A percentile compares a stretch with the other conserved stretches of the same genome.
These are phyloP conservation scores for Geotrichum macrosporum DNA, from an alignment of 1,139 yeast species.

Conservation along the genomic window DNA sequence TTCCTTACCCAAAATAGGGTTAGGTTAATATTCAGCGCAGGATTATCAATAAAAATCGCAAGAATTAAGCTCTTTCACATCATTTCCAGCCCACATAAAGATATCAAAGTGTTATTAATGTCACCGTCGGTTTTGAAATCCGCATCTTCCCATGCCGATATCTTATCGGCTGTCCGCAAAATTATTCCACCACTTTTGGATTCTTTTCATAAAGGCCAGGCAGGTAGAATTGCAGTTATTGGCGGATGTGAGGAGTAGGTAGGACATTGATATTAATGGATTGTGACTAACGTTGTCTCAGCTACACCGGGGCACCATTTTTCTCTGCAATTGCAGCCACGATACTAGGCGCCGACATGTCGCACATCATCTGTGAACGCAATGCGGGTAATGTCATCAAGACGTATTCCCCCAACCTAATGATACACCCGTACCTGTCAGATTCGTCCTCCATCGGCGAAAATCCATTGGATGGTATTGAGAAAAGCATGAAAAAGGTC, in stretches of 20 bases:
- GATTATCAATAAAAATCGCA: no score
- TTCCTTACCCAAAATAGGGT: no score
- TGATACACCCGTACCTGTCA: slow-evolving; percentile 88
- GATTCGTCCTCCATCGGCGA: slow-evolving; percentile 31
- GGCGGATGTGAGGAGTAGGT: slow-evolving; percentile 86
- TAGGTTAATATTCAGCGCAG: no score
- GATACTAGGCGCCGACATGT: slow-evolving; percentile 78
- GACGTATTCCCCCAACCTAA: slow-evolving; percentile 82
- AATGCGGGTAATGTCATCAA: slow-evolving; percentile 79
- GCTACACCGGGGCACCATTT: slow-evolving; percentile 92
- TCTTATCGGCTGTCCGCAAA: slow-evolving; percentile 40
- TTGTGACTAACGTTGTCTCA: slow-evolving; percentile 18
- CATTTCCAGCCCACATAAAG: no score
- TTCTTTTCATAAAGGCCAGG: slow-evolving; percentile 83
- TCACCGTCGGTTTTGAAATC: slow-evolving; percentile 11
- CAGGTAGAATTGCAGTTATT: slow-evolving; percentile 78
- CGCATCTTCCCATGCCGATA: slow-evolving; percentile 20
- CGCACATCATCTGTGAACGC: slow-evolving; percentile 79
- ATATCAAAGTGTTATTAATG: no score
- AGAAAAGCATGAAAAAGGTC: slow-evolving; percentile 54
- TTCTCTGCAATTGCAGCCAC: slow-evolving; percentile 85
- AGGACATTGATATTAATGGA: not conserved
- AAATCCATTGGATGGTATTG: slow-evolving; percentile 2
- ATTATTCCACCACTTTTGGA: slow-evolving; percentile 75
- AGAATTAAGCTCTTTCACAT: no score